Evolutionary conservation across 257 asterid genomes (phyloP).

Genomic region (Ballota nigra): DNA sequence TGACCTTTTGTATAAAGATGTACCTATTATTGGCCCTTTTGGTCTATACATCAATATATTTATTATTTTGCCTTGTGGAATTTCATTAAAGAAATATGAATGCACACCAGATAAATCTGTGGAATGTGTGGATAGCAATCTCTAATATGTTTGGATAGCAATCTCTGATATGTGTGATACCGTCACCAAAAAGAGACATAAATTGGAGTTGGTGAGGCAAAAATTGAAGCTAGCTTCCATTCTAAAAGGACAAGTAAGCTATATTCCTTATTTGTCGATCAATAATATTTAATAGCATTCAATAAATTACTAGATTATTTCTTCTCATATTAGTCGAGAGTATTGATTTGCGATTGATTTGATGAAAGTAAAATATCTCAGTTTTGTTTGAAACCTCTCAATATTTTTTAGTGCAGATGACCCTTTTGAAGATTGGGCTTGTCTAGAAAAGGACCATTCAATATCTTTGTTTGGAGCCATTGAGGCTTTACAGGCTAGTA

Average conservation of each 20-base stretch:
- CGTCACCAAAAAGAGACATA: constrained; percentile 91
- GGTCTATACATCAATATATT: not conserved
- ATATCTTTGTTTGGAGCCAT: constrained; percentile 75
- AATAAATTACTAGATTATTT: not conserved
- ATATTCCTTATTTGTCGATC: constrained; percentile 6
- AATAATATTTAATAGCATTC: not conserved
- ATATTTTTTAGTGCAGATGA: constrained; percentile 41
- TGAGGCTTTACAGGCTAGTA: constrained; percentile 90
- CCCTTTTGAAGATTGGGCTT: constrained; percentile 71
- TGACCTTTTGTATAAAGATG: too few relatives aligned
- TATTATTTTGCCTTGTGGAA: not conserved
- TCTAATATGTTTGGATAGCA: too few relatives aligned
- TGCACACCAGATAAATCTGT: constrained; percentile 63
- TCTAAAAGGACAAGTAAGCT: constrained; percentile 85
- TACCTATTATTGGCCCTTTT: not conserved
- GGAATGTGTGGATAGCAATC: constrained; percentile 99
- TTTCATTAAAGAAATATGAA: constrained; percentile 12
- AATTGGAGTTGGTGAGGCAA: constrained; percentile 87
- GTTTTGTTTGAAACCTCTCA: constrained; percentile 14
- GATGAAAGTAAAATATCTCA: not conserved
- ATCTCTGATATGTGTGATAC: constrained; percentile 87
- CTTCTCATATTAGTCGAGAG: not conserved
- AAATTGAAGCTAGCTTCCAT: constrained; percentile 91
- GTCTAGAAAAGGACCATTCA: constrained; percentile 71
- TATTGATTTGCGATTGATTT: not conserved